Base-by-base conservation (phyloP, 495 filamentous ascomycete species). In the Annulohypoxylon maeteangense region DNA sequence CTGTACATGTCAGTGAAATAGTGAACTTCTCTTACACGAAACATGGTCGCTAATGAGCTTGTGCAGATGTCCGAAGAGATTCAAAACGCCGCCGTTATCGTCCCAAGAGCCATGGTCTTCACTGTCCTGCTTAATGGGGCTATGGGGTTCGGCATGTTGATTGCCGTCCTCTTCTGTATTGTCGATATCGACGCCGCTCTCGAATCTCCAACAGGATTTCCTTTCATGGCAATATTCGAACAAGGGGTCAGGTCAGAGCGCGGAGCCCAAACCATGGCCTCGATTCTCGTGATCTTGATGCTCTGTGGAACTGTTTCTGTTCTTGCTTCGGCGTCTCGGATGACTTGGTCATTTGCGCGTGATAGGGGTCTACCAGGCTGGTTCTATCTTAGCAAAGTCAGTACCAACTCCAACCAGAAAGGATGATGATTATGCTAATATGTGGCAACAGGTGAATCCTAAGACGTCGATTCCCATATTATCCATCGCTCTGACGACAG, bases 21-120 rank as follows among this genome's bases (percentile, higher is more conserved):
- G 36, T 14, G 36, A 40, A 36, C 8, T 2, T n/a, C 3, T 14
- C 1, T n/a, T 14, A 1, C 4, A 2, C 11, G 36, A 14, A 4
- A 1, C 12, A 14, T 14, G 0, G 12, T n/a, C 36, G 5, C 36
- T 40, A 40, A 40, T 14, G 12, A 14, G 4, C 12, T 40, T 40
- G 4, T 40, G n/a, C 36, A 87, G 79, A 87, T 87, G 84, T 78
- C 86, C 11, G 86, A 89, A 63, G 87, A 89, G 62, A 81, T 87
- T 32, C 66, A 79, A 1, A 81, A 83, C 5, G 67, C 67, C 14
- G 42, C 55, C 38, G 63, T 81, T 0, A 74, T 82, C 0, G 78
- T 88, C 0, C 86, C 86, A 0, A 78, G 74, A 12, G 78, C 82
- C 0, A 80, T 88, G 56, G 75, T 88, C 14, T 76, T 76, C 3